A percentile compares a stretch with the other conserved stretches of the same genome.
phyloP scores from a whole-genome alignment of 495 filamentous ascomycete species.

The Friedmanniomyces simplex region DNA sequence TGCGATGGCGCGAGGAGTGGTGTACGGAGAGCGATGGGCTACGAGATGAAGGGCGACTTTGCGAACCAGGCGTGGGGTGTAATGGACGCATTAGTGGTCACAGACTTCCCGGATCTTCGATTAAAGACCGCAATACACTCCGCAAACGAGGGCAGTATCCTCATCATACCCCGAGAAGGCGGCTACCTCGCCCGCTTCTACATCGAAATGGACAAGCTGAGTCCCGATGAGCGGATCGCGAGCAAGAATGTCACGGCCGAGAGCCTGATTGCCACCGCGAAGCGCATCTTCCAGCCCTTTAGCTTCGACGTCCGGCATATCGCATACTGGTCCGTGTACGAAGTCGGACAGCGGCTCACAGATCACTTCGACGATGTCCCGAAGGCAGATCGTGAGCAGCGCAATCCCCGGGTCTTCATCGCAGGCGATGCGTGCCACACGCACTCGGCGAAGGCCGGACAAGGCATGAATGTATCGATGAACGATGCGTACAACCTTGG shows the following conservation, averaged over 20 bases:
- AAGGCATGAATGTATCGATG: slow-evolving; percentile 80
- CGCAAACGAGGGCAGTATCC: slow-evolving; percentile 50
- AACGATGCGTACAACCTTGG: slow-evolving; percentile 67
- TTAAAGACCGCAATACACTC: slow-evolving; percentile 59
- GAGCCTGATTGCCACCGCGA: slow-evolving; percentile 31
- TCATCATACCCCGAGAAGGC: slow-evolving; percentile 60
- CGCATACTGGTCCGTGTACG: slow-evolving; percentile 52
- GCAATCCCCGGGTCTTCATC: slow-evolving; percentile 47
- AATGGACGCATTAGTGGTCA: slow-evolving; percentile 54
- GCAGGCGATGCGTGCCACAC: slow-evolving; percentile 78
- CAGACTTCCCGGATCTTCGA: slow-evolving; percentile 62
- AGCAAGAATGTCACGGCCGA: slow-evolving; percentile 18
- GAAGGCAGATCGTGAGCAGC: background rate
- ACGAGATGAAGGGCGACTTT: slow-evolving; percentile 50
- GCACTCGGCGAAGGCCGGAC: slow-evolving; percentile 72
- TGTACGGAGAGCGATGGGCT: slow-evolving; percentile 48
- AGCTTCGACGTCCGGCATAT: slow-evolving; percentile 46
- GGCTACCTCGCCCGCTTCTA: slow-evolving; percentile 59
- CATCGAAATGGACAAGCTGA: slow-evolving; percentile 53
- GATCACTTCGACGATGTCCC: slow-evolving; percentile 38
- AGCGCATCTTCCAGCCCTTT: slow-evolving; percentile 51
- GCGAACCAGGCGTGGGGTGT: slow-evolving; percentile 55
- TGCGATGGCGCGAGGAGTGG: slow-evolving; percentile 58
- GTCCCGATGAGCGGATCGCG: slow-evolving; percentile 33
- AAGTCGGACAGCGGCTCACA: slow-evolving; percentile 57